Conservation (phyloP, 163 green algal species). For the Coccomyxa subellipsoidea region DNA sequence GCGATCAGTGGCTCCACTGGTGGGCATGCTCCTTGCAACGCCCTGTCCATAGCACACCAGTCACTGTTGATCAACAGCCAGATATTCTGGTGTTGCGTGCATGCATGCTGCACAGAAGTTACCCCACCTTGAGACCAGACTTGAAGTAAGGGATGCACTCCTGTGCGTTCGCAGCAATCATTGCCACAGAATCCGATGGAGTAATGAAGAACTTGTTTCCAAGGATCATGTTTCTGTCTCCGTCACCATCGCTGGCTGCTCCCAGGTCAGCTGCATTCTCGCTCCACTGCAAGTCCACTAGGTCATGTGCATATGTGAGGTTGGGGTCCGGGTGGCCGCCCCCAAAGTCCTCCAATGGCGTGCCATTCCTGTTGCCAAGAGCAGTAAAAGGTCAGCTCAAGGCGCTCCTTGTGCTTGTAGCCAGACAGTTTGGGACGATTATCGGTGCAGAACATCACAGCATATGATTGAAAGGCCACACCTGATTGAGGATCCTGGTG, state of each 20-base stretch:
- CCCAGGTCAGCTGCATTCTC: conserved; percentile 77
- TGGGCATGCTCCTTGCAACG: conserved; percentile 96
- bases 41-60: conserved; percentile 50
- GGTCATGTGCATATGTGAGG: conserved; percentile 96
- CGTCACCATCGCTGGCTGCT: conserved; percentile 93
- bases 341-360: conserved; percentile 87
- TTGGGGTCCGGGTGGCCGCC: conserved; percentile 98
- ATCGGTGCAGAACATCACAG: not conserved
- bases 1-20: conserved; percentile 85
- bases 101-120: too few relatives aligned
- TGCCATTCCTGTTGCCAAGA: conserved; percentile 66
- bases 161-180: conserved; percentile 96
- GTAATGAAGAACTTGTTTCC: conserved; percentile 96
- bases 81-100: too few relatives aligned
- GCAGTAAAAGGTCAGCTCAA: too few relatives aligned
- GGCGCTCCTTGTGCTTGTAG: too few relatives aligned
- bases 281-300: conserved; percentile 72
- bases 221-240: conserved; percentile 99
- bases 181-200: conserved; percentile 93
- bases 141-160: conserved; percentile 97
- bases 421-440: too few relatives aligned
- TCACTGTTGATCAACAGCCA: not conserved
- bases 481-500: conserved; percentile 46
- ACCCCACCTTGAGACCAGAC: conserved; percentile 83
- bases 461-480: not conserved